phyloP scores from a whole-genome alignment of 352 stramenopile genomes.

The Elongisporangium prolatum region DNA sequence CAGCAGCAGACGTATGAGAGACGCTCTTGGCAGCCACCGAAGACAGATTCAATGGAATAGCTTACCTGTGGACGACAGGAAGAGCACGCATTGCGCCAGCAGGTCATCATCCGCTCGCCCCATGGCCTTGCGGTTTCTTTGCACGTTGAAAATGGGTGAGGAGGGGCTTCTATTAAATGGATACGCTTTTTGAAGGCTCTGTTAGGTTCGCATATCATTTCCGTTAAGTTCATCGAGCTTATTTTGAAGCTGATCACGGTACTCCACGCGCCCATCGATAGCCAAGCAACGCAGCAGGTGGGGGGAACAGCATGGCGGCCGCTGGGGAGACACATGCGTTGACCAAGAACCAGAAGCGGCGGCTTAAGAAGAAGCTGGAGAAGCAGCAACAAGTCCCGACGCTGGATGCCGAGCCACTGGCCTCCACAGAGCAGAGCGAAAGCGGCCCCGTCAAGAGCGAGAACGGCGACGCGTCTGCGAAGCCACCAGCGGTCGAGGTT shows the following conservation, averaged over 20 bases:
- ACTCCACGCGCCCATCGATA: constrained; percentile 1
- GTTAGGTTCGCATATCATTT: no score
- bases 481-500: constrained; percentile 47
- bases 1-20: constrained; percentile 5
- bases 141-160: background rate
- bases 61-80: constrained; percentile 47
- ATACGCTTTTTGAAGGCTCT: no score
- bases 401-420: background rate
- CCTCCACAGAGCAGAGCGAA: background rate
- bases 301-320: constrained; percentile 3
- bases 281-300: constrained; percentile 16
- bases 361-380: constrained; percentile 81
- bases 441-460: background rate
- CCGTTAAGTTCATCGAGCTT: no score
- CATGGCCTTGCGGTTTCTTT: constrained; percentile 5
- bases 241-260: constrained; percentile 1
- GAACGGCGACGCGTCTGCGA: background rate
- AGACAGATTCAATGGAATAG: no score
- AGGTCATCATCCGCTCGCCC: constrained; percentile 17
- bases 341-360: constrained; percentile 80
- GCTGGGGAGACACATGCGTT: constrained; percentile 28
- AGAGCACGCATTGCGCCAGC: constrained; percentile 36
- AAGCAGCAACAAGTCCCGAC: constrained; percentile 37
- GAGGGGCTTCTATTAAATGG: background rate
- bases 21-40: background rate